Base-by-base conservation (phyloP, 106 monocot genomes). In the Vanilla planifolia region DNA sequence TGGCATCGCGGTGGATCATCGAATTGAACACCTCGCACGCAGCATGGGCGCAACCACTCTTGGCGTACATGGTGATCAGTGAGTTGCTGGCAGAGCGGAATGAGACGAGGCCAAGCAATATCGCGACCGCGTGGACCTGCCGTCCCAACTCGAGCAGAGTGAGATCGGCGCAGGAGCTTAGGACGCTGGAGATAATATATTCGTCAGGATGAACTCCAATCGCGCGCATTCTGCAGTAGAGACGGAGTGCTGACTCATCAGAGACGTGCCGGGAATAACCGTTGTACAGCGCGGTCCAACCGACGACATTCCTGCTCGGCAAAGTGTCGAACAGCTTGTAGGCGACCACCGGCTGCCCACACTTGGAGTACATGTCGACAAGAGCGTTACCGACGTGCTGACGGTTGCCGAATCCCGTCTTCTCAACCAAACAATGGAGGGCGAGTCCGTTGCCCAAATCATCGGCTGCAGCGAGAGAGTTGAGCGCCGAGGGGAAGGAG, bases 31-130 rank as follows among this genome's bases (percentile, higher is more conserved):
- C 51, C 32, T 19, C 41, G 3, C 66, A 66, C 5, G 89, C 84
- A 2, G 75, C 77, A 6, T 70, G 67, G 10, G 65, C 43, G 61
- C 72, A 71, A 8, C 89, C 89, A 29, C 68, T 62, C 60, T 74
- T 83, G 17, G 83, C 83, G 50, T 89, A 83, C 79, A 77, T 77
- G 43, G 77, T 67, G 2, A 89, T 51, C 35, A 77, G 43, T 3
- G 83, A 67, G 65, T 89, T 89, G 10, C 73, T 60, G 1, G 80
- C 83, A 5, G 79, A 70, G 48, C 70, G 65, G 52, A 77, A 88
- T 8, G 46, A 64, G 39, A 67, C 61, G 60, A 76, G 34, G 33
- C 79, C 57, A 28, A 32, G 47, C 0, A 26, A 69, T 5, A 64
- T 20, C 10, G 35, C 33, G 0, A 50, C 24, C 2, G 79, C 58